Evolutionary conservation across 1,284 basidiomycete species (phyloP).

Genomic region (Austroboletus novae-zelandiae): DNA sequence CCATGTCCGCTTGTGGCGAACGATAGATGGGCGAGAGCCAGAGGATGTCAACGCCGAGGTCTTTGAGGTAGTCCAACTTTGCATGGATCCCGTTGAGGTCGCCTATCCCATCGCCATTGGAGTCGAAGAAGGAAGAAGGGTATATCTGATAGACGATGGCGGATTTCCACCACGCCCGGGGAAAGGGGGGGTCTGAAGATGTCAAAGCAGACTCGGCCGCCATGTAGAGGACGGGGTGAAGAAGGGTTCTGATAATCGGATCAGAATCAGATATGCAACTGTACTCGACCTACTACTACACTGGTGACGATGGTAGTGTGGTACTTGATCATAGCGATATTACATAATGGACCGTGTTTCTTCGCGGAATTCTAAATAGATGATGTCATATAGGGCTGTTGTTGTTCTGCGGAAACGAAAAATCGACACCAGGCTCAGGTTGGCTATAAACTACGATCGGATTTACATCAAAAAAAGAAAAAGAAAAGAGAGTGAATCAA

Average conservation of each 20-base stretch:
- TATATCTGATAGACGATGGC: constrained; percentile 74
- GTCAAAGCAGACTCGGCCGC: too few species aligned
- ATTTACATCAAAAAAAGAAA: neutral
- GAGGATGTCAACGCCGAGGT: constrained; percentile 68
- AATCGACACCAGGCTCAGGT: too few species aligned
- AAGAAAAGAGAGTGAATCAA: constrained; percentile 24
- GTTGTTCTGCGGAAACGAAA: too few species aligned
- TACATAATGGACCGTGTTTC: too few species aligned
- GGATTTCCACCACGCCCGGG: constrained; percentile 66
- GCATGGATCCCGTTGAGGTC: constrained; percentile 68
- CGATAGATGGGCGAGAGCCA: constrained; percentile 79
- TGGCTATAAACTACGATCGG: neutral
- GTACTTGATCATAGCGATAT: too few species aligned
- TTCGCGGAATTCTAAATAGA: too few species aligned
- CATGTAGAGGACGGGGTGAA: too few species aligned
- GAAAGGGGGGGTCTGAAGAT: constrained; percentile 61
- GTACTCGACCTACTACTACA: too few species aligned
- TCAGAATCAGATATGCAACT: too few species aligned
- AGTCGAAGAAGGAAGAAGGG: constrained; percentile 71
- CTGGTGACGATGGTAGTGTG: too few species aligned
- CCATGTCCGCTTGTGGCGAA: constrained; percentile 71
- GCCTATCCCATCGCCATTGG: constrained; percentile 74
- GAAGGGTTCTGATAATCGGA: too few species aligned
- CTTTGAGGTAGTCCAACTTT: constrained; percentile 70
- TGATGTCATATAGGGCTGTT: too few species aligned